phyloP scores from a whole-genome alignment of 2,329 filamentous ascomycete genomes.

The Didymella keratinophila region DNA sequence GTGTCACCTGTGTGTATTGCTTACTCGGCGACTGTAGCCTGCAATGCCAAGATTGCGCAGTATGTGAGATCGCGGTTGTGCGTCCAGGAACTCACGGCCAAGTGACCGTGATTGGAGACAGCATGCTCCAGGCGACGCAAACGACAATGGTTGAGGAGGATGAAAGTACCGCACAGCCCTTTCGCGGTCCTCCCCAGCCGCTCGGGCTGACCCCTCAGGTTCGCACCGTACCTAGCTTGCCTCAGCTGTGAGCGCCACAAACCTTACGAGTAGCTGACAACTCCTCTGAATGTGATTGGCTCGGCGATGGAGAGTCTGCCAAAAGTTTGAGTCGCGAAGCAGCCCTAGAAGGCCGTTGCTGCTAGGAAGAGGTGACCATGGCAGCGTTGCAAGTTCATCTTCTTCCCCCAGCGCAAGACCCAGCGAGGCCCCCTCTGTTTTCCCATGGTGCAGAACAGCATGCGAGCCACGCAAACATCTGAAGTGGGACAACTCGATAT shows the following conservation, averaged over 20 bases:
- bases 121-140: background rate
- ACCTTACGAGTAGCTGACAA: conserved; percentile 12
- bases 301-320: background rate
- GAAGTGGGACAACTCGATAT: background rate
- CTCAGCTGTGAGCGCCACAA: conserved; percentile 17
- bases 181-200: conserved; percentile 1
- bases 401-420: background rate
- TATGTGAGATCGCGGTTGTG: background rate
- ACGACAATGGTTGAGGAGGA: background rate
- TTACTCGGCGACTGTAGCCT: background rate
- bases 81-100: background rate
- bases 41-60: background rate
- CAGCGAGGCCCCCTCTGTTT: background rate
- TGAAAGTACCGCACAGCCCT: background rate
- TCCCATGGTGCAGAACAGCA: background rate
- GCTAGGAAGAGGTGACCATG: background rate
- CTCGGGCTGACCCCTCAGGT: conserved; percentile 17
- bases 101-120: background rate
- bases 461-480: background rate
- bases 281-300: background rate
- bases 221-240: conserved; percentile 13
- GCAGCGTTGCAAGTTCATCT: background rate
- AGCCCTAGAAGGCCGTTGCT: background rate
- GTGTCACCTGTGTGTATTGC: background rate
- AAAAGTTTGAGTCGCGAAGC: background rate